Evolutionary conservation across 306 rosid species (phyloP).

Genomic region (Vigna angularis): DNA sequence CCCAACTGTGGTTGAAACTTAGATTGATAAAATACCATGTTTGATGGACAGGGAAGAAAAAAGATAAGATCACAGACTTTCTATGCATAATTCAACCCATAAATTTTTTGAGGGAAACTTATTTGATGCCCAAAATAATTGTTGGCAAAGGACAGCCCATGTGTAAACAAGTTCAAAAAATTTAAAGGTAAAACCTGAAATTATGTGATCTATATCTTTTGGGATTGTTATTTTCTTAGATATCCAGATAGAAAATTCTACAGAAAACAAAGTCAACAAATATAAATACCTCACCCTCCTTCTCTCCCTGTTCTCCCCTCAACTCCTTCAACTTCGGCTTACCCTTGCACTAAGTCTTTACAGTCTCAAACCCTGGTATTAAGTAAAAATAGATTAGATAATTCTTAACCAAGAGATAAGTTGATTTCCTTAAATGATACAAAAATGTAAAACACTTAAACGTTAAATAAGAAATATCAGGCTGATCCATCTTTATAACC

Average conservation of each 20-base stretch:
- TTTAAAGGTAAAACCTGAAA: conserved; percentile 19
- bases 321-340: conserved; percentile 44
- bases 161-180: conserved; percentile 20
- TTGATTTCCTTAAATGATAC: conserved; percentile 15
- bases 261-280: conserved; percentile 38
- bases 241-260: neutral
- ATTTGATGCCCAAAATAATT: neutral
- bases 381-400: conserved; percentile 26
- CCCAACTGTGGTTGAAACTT: conserved; percentile 2
- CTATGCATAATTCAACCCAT: conserved; percentile 18
- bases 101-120: conserved; percentile 1
- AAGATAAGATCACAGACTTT: neutral
- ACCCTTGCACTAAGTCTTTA: conserved; percentile 50
- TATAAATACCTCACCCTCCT: conserved; percentile 47
- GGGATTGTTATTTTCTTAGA: neutral
- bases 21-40: conserved; percentile 6
- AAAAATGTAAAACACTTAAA: conserved; percentile 17
- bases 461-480: conserved; percentile 21
- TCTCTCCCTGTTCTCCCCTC: conserved; percentile 35
- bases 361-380: conserved; percentile 49
- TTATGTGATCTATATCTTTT: neutral
- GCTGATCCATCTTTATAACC: conserved; percentile 18
- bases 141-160: conserved; percentile 3
- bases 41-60: conserved; percentile 13
- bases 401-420: conserved; percentile 24